Conservation (phyloP, 2,329 filamentous ascomycete genomes). For the Fusarium napiforme region DNA sequence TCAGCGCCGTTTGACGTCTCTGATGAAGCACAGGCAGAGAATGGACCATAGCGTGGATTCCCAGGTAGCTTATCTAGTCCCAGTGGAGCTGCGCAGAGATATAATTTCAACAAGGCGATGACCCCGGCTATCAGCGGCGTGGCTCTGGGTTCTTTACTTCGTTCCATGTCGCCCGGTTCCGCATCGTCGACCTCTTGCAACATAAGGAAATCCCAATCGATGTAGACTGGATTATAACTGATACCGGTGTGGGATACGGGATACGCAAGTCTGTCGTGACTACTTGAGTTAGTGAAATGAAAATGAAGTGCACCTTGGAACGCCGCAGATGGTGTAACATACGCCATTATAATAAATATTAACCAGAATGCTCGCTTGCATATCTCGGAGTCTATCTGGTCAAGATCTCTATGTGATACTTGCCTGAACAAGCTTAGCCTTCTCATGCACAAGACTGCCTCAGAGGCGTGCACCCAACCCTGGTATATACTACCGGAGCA, state of each 20-base stretch:
- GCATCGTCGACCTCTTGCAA: not conserved
- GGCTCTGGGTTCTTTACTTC: not conserved
- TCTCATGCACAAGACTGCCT: not conserved
- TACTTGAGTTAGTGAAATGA: rapidly evolving
- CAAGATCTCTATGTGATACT: not conserved
- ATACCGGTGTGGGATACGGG: not conserved
- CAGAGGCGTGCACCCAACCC: not conserved
- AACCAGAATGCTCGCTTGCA: not conserved
- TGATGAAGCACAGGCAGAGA: not conserved
- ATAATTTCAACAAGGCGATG: not conserved
- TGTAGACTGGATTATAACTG: not conserved
- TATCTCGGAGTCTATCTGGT: not conserved
- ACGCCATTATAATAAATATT: not conserved
- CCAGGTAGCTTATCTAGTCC: not conserved
- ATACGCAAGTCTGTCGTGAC: not conserved
- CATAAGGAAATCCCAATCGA: not conserved
- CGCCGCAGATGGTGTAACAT: rapidly evolving
- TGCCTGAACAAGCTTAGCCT: not conserved
- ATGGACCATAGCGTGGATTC: not conserved
- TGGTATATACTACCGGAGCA: not conserved
- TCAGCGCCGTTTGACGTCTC: not conserved
- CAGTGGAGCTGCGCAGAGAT: not conserved
- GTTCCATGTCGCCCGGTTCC: not conserved
- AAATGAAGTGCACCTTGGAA: not conserved
- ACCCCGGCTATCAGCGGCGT: not conserved